Conservation (phyloP, 148 eudicot species). For the Rhododendron williamsianum region DNA sequence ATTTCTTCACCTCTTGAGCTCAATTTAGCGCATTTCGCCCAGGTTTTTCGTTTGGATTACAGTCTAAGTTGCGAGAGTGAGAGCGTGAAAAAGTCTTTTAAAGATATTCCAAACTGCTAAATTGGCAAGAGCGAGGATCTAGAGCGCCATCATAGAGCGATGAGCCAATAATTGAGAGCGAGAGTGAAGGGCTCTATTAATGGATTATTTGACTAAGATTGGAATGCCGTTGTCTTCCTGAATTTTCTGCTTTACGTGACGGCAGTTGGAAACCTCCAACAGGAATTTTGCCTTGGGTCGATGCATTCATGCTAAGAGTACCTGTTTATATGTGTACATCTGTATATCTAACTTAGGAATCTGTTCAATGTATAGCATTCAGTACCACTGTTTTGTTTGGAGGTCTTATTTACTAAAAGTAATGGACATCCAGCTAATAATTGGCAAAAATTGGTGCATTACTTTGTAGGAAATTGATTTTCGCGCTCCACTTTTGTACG, state of each 20-base stretch:
- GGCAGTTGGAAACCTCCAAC: background rate
- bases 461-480: background rate
- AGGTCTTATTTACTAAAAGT: background rate
- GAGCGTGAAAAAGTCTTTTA: too few relatives aligned
- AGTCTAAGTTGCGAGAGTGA: too few relatives aligned
- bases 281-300: background rate
- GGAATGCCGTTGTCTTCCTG: background rate
- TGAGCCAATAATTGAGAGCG: too few relatives aligned
- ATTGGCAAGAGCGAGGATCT: too few relatives aligned
- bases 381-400: background rate
- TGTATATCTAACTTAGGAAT: background rate
- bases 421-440: background rate
- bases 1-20: constrained; percentile 10
- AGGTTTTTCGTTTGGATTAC: too few relatives aligned
- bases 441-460: background rate
- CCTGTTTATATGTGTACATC: background rate
- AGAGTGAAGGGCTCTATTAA: too few relatives aligned
- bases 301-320: background rate
- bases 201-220: too few relatives aligned
- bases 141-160: too few relatives aligned
- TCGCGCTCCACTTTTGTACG: too few relatives aligned
- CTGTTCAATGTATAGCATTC: background rate
- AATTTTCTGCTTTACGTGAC: background rate
- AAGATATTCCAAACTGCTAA: too few relatives aligned
- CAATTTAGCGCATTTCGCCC: background rate